Conservation (phyloP, 2,329 filamentous ascomycete species). For the Neurospora sp. region DNA sequence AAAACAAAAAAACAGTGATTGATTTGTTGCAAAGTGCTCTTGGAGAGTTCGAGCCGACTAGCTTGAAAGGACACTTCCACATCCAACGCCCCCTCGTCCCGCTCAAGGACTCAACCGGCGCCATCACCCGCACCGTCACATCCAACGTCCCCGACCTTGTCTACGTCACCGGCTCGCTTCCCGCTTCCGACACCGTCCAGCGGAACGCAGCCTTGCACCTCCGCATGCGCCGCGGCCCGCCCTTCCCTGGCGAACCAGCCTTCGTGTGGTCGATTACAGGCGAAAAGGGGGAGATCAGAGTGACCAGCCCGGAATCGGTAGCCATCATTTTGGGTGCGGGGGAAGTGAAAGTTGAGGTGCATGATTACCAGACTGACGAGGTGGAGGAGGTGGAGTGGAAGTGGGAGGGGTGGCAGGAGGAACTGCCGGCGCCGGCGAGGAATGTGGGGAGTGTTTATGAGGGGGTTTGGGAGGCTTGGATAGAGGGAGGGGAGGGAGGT, state of each 20-base stretch:
- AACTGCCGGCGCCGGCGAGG: slow-evolving; percentile 32
- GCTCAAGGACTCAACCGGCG: slow-evolving; percentile 27
- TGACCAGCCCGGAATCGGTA: slow-evolving; percentile 12
- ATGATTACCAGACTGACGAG: slow-evolving; percentile 36
- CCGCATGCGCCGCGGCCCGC: slow-evolving; percentile 37
- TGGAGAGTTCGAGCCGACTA: slow-evolving; percentile 27
- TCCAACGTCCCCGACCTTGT: slow-evolving; percentile 23
- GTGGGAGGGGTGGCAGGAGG: slow-evolving; percentile 37
- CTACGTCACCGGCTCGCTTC: slow-evolving; percentile 24
- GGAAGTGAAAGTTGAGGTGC: slow-evolving; percentile 37
- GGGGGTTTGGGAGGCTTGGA: slow-evolving; percentile 24
- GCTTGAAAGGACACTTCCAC: slow-evolving; percentile 30
- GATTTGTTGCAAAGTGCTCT: slow-evolving; percentile 30
- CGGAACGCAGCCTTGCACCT: slow-evolving; percentile 32
- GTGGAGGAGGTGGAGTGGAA: slow-evolving; percentile 33
- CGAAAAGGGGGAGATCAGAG: slow-evolving; percentile 39
- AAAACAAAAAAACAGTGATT: slow-evolving; percentile 20
- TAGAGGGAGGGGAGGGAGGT: slow-evolving; percentile 20
- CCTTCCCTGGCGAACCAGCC: slow-evolving; percentile 36
- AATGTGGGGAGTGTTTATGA: slow-evolving; percentile 50
- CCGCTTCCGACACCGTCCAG: slow-evolving; percentile 14
- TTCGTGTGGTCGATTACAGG: slow-evolving; percentile 42
- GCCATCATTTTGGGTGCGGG: not conserved
- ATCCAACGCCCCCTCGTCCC: slow-evolving; percentile 32
- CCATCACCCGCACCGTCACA: slow-evolving; percentile 4